Base-by-base conservation (phyloP, 2,329 filamentous ascomycete genomes). In the Zasmidium angulare region DNA sequence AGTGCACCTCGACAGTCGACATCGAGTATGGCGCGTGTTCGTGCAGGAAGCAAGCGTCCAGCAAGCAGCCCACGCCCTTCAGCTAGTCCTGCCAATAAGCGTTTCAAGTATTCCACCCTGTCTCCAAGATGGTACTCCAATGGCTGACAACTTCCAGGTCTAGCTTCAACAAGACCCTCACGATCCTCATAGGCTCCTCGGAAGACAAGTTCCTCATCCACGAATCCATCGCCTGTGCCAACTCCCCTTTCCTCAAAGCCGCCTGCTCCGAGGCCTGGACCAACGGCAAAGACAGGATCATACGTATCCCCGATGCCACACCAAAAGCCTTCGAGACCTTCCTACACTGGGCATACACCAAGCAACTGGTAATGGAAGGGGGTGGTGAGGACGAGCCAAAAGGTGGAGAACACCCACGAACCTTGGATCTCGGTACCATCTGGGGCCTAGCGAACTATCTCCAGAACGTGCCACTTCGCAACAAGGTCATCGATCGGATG, bases 291-390 rank as follows among this genome's bases (percentile, higher is more conserved):
- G 46, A 56, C 6, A 52, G 47, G 22, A 2, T 58, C 20, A 24
- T 64, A 19, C 53, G 53, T 12, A 40, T 65, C 17, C 56, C 59
- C 2, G 52, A 58, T 1, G 24, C 59, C 40, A 10, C 24, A 1
- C 46, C 56, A 3, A 29, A 14, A 1, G 22, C 26, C 2, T 63
- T 63, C 56, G 43, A 31, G 17, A 22, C 46, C 4, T 63, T 63
- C 46, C 1, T 58, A 7, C 23, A 60, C 24, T 65, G 63, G 63
- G 22, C 56, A 3, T 65, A 65, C 36, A 52, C 48, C 24, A 6
- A 22, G 14, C 26, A 31, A 11, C 40, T 55, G 17, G 21, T 20
- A 14, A 11, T 52, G 19, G 50, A 52, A 10, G 50, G 19, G n/a
- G 17, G 3, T 26, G 48, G 26, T 17, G 50, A 1, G 3, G 50